Conservation (phyloP, 2,329 filamentous ascomycete species). For the Nannizziopsis barbatae region DNA sequence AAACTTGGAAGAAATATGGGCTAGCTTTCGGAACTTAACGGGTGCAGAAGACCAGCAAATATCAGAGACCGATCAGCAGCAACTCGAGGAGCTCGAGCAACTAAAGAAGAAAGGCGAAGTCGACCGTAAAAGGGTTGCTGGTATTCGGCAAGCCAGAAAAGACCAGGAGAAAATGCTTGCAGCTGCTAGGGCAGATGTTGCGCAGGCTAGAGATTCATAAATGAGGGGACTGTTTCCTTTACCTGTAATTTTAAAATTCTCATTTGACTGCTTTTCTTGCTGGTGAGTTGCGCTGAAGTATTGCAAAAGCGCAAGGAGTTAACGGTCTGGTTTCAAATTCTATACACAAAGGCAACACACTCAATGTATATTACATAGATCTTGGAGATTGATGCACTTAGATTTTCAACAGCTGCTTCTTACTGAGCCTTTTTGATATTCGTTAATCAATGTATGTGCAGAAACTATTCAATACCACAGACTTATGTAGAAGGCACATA, state of each 20-base stretch:
- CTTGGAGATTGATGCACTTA: too few species aligned
- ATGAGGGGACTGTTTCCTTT: constrained; percentile 8
- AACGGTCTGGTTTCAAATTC: too few species aligned
- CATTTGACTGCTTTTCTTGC: too few species aligned
- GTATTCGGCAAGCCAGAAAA: constrained; percentile 34
- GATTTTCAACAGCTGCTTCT: too few species aligned
- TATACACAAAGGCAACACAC: too few species aligned
- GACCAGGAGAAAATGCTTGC: constrained; percentile 37
- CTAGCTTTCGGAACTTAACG: constrained; percentile 32
- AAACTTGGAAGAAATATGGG: constrained; percentile 35
- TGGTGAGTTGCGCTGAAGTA: too few species aligned
- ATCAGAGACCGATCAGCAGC: constrained; percentile 26
- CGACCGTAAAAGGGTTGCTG: constrained; percentile 30
- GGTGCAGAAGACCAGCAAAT: constrained; percentile 38
- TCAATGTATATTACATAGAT: too few species aligned
- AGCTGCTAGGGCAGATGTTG: constrained; percentile 35
- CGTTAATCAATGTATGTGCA: too few species aligned
- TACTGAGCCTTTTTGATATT: too few species aligned
- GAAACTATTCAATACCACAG: too few species aligned
- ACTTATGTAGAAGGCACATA: too few species aligned
- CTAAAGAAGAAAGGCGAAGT: constrained; percentile 28
- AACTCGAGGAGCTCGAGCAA: constrained; percentile 28
- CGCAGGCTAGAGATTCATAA: constrained; percentile 29
- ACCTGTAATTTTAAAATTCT: not conserved
- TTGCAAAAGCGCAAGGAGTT: too few species aligned